Evolutionary conservation across 2,329 filamentous ascomycete species (phyloP), one percentile per base, ranked within the genome.

Genomic region (Penicillium sp.): DNA sequence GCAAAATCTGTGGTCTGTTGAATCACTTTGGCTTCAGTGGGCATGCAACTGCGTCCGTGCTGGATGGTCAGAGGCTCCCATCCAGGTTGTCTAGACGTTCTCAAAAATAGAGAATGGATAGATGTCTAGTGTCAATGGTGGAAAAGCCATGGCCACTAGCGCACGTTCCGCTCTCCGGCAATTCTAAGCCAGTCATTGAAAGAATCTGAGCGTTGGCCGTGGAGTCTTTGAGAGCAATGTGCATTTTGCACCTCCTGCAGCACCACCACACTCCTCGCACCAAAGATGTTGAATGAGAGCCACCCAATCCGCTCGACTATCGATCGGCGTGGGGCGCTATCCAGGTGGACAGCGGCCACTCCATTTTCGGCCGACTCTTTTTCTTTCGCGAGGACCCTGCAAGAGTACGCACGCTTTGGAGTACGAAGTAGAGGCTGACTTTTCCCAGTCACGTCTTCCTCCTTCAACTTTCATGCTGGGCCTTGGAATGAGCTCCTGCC

Each of bases 121-220:
- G 35, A 43, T 33, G 13, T 39, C 40, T 43, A 48, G 46, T 51
- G 45, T 32, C 29, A 4, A 32, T 18, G 11, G 29, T 50, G 53
- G 48, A 50, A 46, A 53, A 47, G 38, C 43, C 43, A 49, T 48
- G 50, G 52, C 49, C 29, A 11, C 48, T 49, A 54, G 38, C 46
- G 45, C 49, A 51, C 49, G 47, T 52, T 54, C 50, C 52, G 29
- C 45, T 37, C 12, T 35, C 41, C 45, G 43, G 44, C 36, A 38
- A 47, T 50, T 52, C 50, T 54, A 43, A 40, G 25, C 52, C 49
- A 54, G 39, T 52, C 42, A 43, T n/a, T 26, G 29, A 35, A 25
- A 9, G 24, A 43, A 13, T 34, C 25, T 9, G 29, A 25, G 12
- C 29, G 33, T 32, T 12, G 13, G 34, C 26, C 33, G 25, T 43